Conservation (phyloP, 768 basidiomycete species). For the Lactarius vividus region DNA sequence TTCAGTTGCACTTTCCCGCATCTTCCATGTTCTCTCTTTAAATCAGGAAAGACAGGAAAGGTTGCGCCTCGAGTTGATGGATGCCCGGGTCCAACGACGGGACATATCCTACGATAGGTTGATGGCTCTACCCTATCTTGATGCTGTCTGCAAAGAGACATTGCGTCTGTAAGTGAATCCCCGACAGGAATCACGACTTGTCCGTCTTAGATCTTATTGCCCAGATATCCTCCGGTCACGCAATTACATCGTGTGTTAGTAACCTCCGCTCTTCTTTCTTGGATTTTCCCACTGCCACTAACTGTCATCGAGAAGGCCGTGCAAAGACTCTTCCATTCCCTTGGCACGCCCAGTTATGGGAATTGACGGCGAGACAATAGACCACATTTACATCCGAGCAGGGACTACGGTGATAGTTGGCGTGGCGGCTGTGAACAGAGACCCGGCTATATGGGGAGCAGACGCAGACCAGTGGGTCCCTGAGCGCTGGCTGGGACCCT, state of each 20-base stretch:
- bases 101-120: constrained; percentile 37
- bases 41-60: constrained; percentile 24
- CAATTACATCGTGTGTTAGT: constrained; percentile 26
- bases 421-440: constrained; percentile 22
- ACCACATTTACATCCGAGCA: constrained; percentile 6
- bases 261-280: neutral
- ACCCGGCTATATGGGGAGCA: constrained; percentile 26
- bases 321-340: constrained; percentile 14
- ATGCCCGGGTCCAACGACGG: constrained; percentile 16
- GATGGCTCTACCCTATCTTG: constrained; percentile 39
- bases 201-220: neutral
- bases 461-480: constrained; percentile 27
- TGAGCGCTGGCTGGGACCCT: constrained; percentile 29
- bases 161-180: constrained; percentile 31
- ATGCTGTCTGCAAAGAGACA: constrained; percentile 37
- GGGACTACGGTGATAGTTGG: constrained; percentile 25
- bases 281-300: neutral
- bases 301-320: constrained; percentile 4
- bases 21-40: constrained; percentile 27
- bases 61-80: constrained; percentile 25
- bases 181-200: neutral
- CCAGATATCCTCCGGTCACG: constrained; percentile 22
- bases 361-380: constrained; percentile 9
- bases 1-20: constrained; percentile 26
- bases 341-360: constrained; percentile 14